phyloP scores from a whole-genome alignment of 768 basidiomycete species.

The Hemileccinum impolitum region DNA sequence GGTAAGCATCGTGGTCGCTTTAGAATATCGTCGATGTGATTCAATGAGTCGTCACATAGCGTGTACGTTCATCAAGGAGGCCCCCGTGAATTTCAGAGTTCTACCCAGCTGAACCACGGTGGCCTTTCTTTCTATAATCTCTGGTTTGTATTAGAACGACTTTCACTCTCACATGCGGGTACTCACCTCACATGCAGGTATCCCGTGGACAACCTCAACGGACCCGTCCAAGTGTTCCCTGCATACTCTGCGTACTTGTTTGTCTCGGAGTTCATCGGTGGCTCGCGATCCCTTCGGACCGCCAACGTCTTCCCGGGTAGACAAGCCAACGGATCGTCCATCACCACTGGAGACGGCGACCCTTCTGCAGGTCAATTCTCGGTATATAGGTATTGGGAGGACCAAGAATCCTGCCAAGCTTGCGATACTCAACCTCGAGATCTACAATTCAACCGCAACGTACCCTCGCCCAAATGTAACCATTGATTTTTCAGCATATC shows the following conservation, averaged over 20 bases:
- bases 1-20: constrained; percentile 24
- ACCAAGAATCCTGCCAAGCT: constrained; percentile 39
- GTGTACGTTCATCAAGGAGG: constrained; percentile 56
- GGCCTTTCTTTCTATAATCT: constrained; percentile 44
- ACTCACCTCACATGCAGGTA: constrained; percentile 33
- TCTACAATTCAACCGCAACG: constrained; percentile 46
- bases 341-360: constrained; percentile 50
- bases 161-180: not conserved
- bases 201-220: constrained; percentile 45
- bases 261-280: constrained; percentile 44
- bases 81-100: constrained; percentile 48
- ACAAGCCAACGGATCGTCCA: constrained; percentile 49
- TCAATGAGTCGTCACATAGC: constrained; percentile 21
- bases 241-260: constrained; percentile 53
- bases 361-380: constrained; percentile 46
- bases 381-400: constrained; percentile 51
- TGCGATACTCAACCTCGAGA: constrained; percentile 48
- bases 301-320: constrained; percentile 51
- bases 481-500: constrained; percentile 45
- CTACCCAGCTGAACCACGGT: constrained; percentile 48
- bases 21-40: no score
- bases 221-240: constrained; percentile 50
- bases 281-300: constrained; percentile 41
- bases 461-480: constrained; percentile 40
- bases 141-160: constrained; percentile 33